Evolutionary conservation across 2,329 filamentous ascomycete genomes (phyloP).

Genomic region (Nothophoma quercina): DNA sequence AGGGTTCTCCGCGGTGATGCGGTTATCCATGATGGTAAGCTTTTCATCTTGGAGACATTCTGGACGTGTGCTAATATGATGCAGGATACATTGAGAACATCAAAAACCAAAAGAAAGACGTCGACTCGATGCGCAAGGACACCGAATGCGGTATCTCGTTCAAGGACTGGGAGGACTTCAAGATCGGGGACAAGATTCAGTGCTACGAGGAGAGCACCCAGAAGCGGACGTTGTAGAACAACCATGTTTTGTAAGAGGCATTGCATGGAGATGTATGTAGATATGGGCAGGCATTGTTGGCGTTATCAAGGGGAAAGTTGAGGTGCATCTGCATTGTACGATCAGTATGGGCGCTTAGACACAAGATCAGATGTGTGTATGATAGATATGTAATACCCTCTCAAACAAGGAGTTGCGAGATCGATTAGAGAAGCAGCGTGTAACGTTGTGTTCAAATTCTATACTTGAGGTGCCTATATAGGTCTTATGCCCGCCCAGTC

Average conservation of each 20-base stretch:
- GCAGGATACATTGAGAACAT: conserved; percentile 80
- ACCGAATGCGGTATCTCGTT: conserved; percentile 93
- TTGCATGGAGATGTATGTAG: background rate
- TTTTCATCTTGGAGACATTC: background rate
- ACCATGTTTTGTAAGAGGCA: too few relatives aligned
- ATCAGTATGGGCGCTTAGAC: background rate
- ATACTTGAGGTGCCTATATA: conserved; percentile 10
- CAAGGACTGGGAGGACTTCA: conserved; percentile 77
- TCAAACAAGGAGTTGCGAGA: too few relatives aligned
- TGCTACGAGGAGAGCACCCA: conserved; percentile 81
- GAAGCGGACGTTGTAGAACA: conserved; percentile 63
- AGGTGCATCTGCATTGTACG: background rate
- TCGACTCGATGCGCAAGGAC: conserved; percentile 87
- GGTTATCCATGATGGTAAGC: conserved; percentile 82
- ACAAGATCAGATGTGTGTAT: background rate
- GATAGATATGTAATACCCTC: background rate
- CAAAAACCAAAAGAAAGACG: conserved; percentile 92
- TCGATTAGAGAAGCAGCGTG: too few relatives aligned
- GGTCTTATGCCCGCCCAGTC: conserved; percentile 12
- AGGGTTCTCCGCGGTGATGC: conserved; percentile 75
- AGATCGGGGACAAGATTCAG: conserved; percentile 85
- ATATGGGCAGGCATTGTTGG: background rate
- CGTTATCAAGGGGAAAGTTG: background rate
- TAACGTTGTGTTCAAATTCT: conserved; percentile 1
- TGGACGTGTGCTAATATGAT: conserved; percentile 8